Percentiles rank a stretch among this genome's conserved stretches.
phyloP scores from a whole-genome alignment of 495 filamentous ascomycete genomes.

The Darksidea phi region DNA sequence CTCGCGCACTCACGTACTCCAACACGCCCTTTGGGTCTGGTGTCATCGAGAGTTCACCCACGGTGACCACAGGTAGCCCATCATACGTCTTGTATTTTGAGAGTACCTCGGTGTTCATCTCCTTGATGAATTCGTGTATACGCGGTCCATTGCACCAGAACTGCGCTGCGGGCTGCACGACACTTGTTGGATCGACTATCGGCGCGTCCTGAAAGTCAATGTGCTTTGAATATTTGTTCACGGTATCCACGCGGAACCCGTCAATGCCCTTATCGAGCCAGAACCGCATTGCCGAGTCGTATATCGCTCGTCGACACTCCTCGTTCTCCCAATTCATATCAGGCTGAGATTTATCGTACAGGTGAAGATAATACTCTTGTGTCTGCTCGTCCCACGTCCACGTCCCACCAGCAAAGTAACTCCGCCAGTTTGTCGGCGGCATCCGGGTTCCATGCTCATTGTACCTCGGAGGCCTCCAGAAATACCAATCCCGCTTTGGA shows the following conservation, averaged over 20 bases:
- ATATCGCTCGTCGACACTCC: constrained; percentile 34
- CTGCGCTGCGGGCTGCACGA: constrained; percentile 28
- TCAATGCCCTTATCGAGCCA: constrained; percentile 42
- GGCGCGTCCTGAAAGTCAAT: constrained; percentile 38
- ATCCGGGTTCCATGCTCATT: constrained; percentile 34
- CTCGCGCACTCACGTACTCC: constrained; percentile 23
- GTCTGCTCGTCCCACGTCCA: constrained; percentile 42
- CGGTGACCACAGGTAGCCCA: constrained; percentile 27
- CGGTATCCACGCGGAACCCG: constrained; percentile 43
- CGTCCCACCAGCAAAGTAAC: constrained; percentile 34
- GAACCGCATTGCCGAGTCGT: constrained; percentile 38
- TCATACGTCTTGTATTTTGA: constrained; percentile 31
- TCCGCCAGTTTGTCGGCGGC: constrained; percentile 42
- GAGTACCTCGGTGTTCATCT: constrained; percentile 37
- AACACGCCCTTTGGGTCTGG: constrained; percentile 33
- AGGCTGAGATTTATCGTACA: constrained; percentile 41
- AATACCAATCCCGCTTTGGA: constrained; percentile 41
- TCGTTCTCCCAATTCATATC: constrained; percentile 45
- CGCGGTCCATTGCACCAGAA: constrained; percentile 41
- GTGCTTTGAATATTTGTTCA: constrained; percentile 42
- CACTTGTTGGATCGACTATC: constrained; percentile 28
- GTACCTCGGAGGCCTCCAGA: constrained; percentile 41
- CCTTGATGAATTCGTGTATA: constrained; percentile 40
- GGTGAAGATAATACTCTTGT: constrained; percentile 44
- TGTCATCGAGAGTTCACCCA: constrained; percentile 39